These are phyloP conservation scores for Gaultheria prostrata DNA, from an alignment of 148 eudicot species.

Conservation along the genomic window DNA sequence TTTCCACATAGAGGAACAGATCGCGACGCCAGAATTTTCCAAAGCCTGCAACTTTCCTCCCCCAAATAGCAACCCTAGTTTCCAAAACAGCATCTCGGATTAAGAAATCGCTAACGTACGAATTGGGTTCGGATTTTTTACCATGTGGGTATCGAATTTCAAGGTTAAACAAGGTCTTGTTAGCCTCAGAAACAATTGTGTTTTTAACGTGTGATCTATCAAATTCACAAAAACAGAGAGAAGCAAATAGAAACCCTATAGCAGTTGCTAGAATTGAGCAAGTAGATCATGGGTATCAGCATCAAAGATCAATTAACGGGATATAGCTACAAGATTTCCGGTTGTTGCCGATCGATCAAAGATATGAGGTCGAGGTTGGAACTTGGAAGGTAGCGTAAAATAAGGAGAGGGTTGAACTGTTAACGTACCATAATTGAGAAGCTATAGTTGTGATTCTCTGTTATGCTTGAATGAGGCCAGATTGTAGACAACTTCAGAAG, in stretches of 20 bases:
- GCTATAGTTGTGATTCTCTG: neutral
- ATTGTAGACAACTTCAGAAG: neutral
- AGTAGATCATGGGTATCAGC: neutral
- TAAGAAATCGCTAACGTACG: neutral
- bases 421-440: conserved; percentile 2
- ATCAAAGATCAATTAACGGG: neutral
- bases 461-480: conserved; percentile 5
- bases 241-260: neutral
- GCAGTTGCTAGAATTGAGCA: neutral
- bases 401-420: conserved; percentile 6
- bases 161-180: neutral
- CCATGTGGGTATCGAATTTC: neutral
- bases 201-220: neutral
- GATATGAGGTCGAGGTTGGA: neutral
- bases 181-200: neutral
- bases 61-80: neutral
- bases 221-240: neutral
- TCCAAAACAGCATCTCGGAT: conserved; percentile 12
- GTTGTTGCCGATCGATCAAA: neutral
- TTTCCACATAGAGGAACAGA: neutral
- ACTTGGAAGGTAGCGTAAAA: neutral
- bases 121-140: neutral
- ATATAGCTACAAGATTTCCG: neutral
- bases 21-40: neutral
- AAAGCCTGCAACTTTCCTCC: neutral